phyloP scores from a whole-genome alignment of 805 yeast species.

The Yarrowia bubula region DNA sequence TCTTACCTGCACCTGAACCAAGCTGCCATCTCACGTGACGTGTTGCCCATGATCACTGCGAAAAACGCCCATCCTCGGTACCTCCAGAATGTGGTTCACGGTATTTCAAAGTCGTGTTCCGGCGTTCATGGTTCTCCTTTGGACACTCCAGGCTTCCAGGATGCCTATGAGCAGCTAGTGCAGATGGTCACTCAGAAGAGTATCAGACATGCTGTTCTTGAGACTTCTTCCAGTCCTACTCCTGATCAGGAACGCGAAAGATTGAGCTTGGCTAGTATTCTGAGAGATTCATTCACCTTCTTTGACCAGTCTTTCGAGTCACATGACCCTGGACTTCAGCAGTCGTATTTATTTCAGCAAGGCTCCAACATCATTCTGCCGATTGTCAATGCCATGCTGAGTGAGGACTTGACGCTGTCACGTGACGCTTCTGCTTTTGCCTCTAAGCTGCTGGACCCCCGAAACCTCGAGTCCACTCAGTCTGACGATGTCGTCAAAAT shows the following conservation, averaged over 20 bases:
- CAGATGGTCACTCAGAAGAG: slow-evolving; percentile 13
- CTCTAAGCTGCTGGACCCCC: slow-evolving; percentile 1
- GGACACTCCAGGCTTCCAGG: not conserved
- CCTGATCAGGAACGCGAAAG: slow-evolving; percentile 16
- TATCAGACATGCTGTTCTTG: slow-evolving; percentile 3
- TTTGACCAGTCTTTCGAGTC: slow-evolving; percentile 28
- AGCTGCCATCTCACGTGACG: not conserved
- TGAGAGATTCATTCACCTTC: slow-evolving; percentile 29
- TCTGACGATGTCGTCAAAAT: not conserved
- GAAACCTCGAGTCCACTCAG: not conserved
- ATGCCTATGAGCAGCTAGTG: slow-evolving; percentile 1
- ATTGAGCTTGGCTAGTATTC: not conserved
- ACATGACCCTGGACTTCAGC: slow-evolving; percentile 10
- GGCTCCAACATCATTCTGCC: slow-evolving; percentile 15
- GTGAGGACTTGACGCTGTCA: slow-evolving; percentile 10
- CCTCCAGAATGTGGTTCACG: slow-evolving; percentile 11
- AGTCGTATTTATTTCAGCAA: not conserved
- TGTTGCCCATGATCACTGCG: slow-evolving; percentile 1
- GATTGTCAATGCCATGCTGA: slow-evolving; percentile 16
- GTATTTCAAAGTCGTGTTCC: slow-evolving; percentile 12
- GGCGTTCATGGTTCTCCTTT: slow-evolving; percentile 14
- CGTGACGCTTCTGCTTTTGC: slow-evolving; percentile 16
- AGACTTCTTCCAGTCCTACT: not conserved
- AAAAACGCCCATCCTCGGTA: slow-evolving; percentile 8
- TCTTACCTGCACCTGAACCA: slow-evolving; percentile 13